Evolutionary conservation across 371 early-diverging fungal species (phyloP), one percentile per base, ranked within the genome.

Genomic region (Mortierella sp.): DNA sequence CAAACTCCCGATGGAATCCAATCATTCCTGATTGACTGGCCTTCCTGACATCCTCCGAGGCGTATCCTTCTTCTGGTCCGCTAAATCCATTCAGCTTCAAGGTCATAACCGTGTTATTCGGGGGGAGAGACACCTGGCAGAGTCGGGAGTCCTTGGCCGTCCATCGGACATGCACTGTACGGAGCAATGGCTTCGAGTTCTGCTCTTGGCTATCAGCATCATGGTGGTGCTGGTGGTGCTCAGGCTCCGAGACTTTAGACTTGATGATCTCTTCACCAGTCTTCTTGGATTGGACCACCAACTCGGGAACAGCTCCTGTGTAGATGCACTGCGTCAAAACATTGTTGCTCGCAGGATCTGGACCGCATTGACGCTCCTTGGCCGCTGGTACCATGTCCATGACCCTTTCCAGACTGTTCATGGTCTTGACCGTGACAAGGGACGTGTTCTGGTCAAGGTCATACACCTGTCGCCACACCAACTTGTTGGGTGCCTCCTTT

Each of bases 1-100:
- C 82, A 37, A 80, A 83, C 17, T 80, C 43, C 27, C 80, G 72
- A 24, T 76, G 63, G 53, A 86, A 83, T 28, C 63, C 67, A 0
- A 76, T 45, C 41, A 83, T 49, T 4, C 60, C 68, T 22, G 21
- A 17, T 13, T 14, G 78, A n/a, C 43, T 57, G 12, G 73, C 66
- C n/a, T 37, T 34, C n/a, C n/a, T 29, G 9, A 10, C n/a, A 17
- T 49, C 45, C 2, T 9, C 24, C 7, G 56, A 56, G 40, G 3
- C 49, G 40, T 17, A 67, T 3, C 34, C 67, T 22, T 58, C 34
- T 22, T 67, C 63, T 3, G 74, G 74, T 2, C 56, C 64, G 17
- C 63, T 60, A 46, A 63, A 74, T 3, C 74, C 74, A 34, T 49
- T 54, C 5, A 74, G 56, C 16, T 47, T 54, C 49, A 74, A 48